Percentiles rank a stretch among this genome's conserved stretches.
Evolutionary conservation across 2,329 filamentous ascomycete species (phyloP).

Genomic region (Hysterium pulicare): DNA sequence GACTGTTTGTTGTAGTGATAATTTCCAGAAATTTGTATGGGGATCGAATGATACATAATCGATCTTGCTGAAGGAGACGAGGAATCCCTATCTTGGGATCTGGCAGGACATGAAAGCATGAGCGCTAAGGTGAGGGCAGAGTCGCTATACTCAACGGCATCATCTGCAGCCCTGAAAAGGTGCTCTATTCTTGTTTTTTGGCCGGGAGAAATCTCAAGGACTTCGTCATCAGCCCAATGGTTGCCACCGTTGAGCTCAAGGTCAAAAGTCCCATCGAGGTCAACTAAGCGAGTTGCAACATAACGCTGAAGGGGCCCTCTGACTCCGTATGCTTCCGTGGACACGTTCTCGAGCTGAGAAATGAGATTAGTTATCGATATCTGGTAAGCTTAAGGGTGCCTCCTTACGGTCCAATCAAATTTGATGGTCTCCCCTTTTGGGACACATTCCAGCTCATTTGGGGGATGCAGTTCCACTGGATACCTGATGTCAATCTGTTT

Average conservation of each 20-base stretch:
- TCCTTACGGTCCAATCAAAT: conserved; percentile 10
- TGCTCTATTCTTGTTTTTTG: conserved; percentile 11
- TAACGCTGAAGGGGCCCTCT: conserved; percentile 4
- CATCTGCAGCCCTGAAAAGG: conserved; percentile 10
- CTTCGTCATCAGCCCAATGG: conserved; percentile 7
- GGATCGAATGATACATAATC: conserved; percentile 8
- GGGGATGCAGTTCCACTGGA: conserved; percentile 8
- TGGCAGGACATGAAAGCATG: conserved; percentile 13
- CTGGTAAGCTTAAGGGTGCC: not conserved
- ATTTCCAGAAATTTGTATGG: conserved; percentile 12
- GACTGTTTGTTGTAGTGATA: conserved; percentile 9
- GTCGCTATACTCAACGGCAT: conserved; percentile 8
- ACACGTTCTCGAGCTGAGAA: conserved; percentile 10
- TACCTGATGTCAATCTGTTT: conserved; percentile 6
- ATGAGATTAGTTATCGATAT: not conserved
- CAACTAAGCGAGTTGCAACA: conserved; percentile 7
- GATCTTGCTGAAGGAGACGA: conserved; percentile 1
- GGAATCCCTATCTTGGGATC: conserved; percentile 4
- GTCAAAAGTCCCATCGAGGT: conserved; percentile 10
- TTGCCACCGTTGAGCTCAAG: conserved; percentile 5
- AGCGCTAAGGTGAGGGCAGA: conserved; percentile 11
- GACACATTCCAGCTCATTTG: conserved; percentile 13
- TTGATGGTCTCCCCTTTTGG: conserved; percentile 12
- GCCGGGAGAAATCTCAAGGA: conserved; percentile 9
- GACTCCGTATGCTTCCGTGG: conserved; percentile 12